Evolutionary conservation across 2,329 filamentous ascomycete genomes (phyloP).

Genomic region (Helotiales sp.): DNA sequence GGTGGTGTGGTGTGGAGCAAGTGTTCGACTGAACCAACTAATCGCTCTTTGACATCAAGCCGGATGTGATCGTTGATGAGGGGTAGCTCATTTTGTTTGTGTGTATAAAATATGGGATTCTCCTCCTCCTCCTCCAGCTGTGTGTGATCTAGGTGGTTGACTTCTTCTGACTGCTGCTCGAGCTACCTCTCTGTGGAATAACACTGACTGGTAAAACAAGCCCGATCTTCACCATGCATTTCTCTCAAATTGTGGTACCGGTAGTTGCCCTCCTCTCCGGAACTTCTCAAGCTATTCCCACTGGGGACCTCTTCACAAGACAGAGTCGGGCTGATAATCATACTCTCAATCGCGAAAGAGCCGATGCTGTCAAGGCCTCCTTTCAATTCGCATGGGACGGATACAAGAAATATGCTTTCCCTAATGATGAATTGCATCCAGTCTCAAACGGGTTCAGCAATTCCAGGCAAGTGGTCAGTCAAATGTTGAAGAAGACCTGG

Average conservation of each 20-base stretch:
- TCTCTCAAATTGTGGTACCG: constrained; percentile 27
- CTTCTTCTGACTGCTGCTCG: neutral
- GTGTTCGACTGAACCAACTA: constrained; percentile 21
- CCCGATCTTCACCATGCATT: constrained; percentile 31
- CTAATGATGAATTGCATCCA: constrained; percentile 76
- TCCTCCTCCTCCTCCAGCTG: no score
- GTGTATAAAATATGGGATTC: constrained; percentile 12
- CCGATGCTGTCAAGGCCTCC: constrained; percentile 67
- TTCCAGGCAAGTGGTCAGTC: constrained; percentile 62
- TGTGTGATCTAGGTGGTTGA: no score
- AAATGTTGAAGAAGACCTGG: neutral
- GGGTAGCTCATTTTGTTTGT: constrained; percentile 10
- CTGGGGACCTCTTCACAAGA: constrained; percentile 18
- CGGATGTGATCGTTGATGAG: constrained; percentile 16
- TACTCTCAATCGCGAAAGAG: constrained; percentile 44
- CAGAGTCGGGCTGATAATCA: constrained; percentile 34
- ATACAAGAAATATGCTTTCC: constrained; percentile 76
- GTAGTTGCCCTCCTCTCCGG: constrained; percentile 26
- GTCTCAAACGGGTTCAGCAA: constrained; percentile 68
- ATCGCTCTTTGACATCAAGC: neutral
- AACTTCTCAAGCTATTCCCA: constrained; percentile 31
- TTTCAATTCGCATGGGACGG: constrained; percentile 75
- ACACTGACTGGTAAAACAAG: neutral
- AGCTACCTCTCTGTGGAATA: constrained; percentile 10
- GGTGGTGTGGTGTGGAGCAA: neutral